Evolutionary conservation across 2,329 filamentous ascomycete species (phyloP).

Genomic region (Neobulgaria alba): DNA sequence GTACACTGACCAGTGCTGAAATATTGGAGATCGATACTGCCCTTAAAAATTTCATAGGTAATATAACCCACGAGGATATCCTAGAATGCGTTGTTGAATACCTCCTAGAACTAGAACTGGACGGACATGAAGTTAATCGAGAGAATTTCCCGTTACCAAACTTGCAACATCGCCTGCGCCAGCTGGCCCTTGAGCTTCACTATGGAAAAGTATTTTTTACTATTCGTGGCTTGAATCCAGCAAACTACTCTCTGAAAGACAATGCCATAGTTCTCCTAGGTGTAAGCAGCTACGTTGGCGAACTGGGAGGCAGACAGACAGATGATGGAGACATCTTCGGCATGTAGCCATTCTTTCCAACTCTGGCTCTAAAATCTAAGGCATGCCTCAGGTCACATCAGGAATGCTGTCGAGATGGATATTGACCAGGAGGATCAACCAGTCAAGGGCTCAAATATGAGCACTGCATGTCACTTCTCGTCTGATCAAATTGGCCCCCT

Average conservation of each 20-base stretch:
- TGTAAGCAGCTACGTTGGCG: conserved; percentile 33
- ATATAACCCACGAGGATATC: background rate
- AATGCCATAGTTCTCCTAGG: conserved; percentile 33
- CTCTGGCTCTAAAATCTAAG: background rate
- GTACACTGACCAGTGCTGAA: conserved; percentile 1
- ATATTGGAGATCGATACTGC: conserved; percentile 4
- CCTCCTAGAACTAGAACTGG: conserved; percentile 5
- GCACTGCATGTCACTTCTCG: background rate
- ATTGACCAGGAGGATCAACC: background rate
- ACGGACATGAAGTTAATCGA: conserved; percentile 5
- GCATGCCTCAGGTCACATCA: conserved; percentile 1
- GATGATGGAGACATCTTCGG: conserved; percentile 10
- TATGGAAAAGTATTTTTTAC: conserved; percentile 33
- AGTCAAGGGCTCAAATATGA: background rate
- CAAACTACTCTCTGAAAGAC: conserved; percentile 29
- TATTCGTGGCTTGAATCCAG: conserved; percentile 32
- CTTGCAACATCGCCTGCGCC: conserved; percentile 24
- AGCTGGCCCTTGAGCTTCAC: conserved; percentile 30
- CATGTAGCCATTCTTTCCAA: background rate
- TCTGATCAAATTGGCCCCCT: background rate
- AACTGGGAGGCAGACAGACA: conserved; percentile 5
- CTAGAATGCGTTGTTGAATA: background rate
- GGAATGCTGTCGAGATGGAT: conserved; percentile 1
- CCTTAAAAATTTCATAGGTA: conserved; percentile 8
- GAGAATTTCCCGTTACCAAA: conserved; percentile 33